Percentiles rank a stretch among this genome's conserved stretches.
phyloP scores from a whole-genome alignment of 768 basidiomycete species.

The Tulasnella sp. region DNA sequence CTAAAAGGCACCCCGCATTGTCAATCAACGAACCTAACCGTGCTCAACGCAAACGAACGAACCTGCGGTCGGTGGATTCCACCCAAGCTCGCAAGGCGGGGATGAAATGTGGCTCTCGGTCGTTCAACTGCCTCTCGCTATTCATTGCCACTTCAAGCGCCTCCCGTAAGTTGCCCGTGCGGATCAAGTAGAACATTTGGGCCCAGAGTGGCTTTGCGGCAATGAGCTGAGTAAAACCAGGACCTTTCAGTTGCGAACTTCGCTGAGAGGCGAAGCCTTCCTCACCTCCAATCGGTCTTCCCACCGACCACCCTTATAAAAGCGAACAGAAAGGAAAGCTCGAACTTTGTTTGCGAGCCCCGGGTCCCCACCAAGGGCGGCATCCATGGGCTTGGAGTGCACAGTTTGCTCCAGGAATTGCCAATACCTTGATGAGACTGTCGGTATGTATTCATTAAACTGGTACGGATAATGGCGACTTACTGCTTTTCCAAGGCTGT shows the following conservation, averaged over 20 bases:
- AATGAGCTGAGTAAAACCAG: constrained; percentile 53
- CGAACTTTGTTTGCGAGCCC: constrained; percentile 84
- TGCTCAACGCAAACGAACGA: constrained; percentile 35
- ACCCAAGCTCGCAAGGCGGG: constrained; percentile 80
- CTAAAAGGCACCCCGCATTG: constrained; percentile 25
- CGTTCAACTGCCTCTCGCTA: constrained; percentile 65
- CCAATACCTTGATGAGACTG: constrained; percentile 48
- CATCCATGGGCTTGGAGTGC: constrained; percentile 75
- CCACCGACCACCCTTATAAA: constrained; percentile 78
- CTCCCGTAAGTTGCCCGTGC: constrained; percentile 77
- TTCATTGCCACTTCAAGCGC: constrained; percentile 71
- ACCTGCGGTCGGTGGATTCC: constrained; percentile 75
- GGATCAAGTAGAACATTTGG: constrained; percentile 84
- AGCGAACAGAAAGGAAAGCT: constrained; percentile 76
- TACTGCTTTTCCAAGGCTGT: constrained; percentile 81
- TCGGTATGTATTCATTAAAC: not conserved
- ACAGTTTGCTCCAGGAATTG: constrained; percentile 78
- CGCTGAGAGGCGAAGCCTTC: constrained; percentile 7
- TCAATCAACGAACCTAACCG: not conserved
- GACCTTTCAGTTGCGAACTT: not conserved
- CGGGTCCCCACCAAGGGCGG: constrained; percentile 85
- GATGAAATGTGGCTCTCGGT: constrained; percentile 77
- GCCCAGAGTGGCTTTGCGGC: constrained; percentile 91
- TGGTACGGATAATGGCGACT: constrained; percentile 27
- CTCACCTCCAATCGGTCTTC: constrained; percentile 81